Percentiles rank a stretch among this genome's conserved stretches.
phyloP scores from a whole-genome alignment of 2,329 filamentous ascomycete genomes.

The Fusarium gaditjirri region DNA sequence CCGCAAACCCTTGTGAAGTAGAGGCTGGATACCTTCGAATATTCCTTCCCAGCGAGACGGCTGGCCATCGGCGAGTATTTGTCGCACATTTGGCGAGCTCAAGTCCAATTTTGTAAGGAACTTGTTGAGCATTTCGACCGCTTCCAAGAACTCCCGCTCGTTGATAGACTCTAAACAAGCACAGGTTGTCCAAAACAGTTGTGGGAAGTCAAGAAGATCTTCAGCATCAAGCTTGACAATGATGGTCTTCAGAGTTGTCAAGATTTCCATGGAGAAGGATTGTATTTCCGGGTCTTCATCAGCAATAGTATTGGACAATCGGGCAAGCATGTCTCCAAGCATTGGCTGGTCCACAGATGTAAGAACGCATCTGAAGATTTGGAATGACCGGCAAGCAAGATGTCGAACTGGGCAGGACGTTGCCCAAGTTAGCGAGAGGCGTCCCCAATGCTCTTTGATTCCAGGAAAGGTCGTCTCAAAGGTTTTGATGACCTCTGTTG shows the following conservation, averaged over 20 bases:
- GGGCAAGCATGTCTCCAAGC: slow-evolving; percentile 95
- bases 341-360: slow-evolving; percentile 91
- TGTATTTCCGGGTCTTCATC: slow-evolving; percentile 95
- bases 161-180: slow-evolving; percentile 97
- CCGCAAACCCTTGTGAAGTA: slow-evolving; percentile 91
- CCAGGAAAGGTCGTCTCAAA: slow-evolving; percentile 87
- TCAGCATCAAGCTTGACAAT: slow-evolving; percentile 84
- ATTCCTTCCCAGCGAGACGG: slow-evolving; percentile 88
- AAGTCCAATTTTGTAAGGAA: slow-evolving; percentile 88
- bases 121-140: slow-evolving; percentile 89
- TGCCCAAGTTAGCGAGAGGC: slow-evolving; percentile 91
- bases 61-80: slow-evolving; percentile 78
- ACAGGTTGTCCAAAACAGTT: slow-evolving; percentile 97
- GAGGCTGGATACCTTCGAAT: slow-evolving; percentile 86
- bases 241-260: slow-evolving; percentile 92
- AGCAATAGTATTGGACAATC: slow-evolving; percentile 95
- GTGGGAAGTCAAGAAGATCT: slow-evolving; percentile 88
- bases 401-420: slow-evolving; percentile 96
- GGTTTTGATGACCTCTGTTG: slow-evolving; percentile 82
- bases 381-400: slow-evolving; percentile 95
- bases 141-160: slow-evolving; percentile 92
- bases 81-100: slow-evolving; percentile 73
- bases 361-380: slow-evolving; percentile 94
- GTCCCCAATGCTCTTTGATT: slow-evolving; percentile 91
- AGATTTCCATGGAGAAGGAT: slow-evolving; percentile 96